These are phyloP conservation scores for Angomonas deanei DNA, from an alignment of 208 protist species.

Conservation along the genomic window DNA sequence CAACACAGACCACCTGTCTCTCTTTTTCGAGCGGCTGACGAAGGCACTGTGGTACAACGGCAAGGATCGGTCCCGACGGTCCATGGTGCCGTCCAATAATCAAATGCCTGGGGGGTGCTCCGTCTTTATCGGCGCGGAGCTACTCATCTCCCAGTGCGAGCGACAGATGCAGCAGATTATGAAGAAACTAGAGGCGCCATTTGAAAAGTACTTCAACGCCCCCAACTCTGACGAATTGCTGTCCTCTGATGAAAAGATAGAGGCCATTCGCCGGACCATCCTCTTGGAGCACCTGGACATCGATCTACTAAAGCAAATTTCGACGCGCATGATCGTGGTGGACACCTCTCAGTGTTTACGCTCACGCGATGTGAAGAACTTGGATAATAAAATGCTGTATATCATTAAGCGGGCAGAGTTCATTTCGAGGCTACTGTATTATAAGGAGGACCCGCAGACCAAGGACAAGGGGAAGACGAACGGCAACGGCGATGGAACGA, in stretches of 20 bases:
- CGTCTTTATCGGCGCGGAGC: too few relatives aligned
- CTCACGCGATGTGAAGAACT: background rate
- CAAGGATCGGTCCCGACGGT: too few relatives aligned
- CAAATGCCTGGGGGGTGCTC: too few relatives aligned
- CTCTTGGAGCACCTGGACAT: background rate
- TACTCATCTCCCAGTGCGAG: background rate
- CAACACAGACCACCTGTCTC: too few relatives aligned
- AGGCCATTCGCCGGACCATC: background rate
- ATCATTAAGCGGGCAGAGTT: slow-evolving; percentile 1
- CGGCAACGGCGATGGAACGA: background rate
- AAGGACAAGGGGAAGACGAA: background rate
- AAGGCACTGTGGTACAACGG: too few relatives aligned
- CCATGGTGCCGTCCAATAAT: too few relatives aligned
- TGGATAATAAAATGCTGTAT: background rate
- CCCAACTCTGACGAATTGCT: too few relatives aligned
- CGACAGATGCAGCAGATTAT: background rate
- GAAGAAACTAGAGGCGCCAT: too few relatives aligned
- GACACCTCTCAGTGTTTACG: background rate
- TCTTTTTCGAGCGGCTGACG: too few relatives aligned
- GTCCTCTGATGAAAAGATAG: too few relatives aligned
- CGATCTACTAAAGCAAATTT: background rate
- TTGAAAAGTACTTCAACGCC: too few relatives aligned
- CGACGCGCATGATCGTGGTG: background rate
- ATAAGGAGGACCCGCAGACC: background rate
- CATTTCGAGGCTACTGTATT: slow-evolving; percentile 4